Percentiles rank a stretch among this genome's conserved stretches.
Conservation (phyloP, 805 yeast genomes). For the Candida ficus region DNA sequence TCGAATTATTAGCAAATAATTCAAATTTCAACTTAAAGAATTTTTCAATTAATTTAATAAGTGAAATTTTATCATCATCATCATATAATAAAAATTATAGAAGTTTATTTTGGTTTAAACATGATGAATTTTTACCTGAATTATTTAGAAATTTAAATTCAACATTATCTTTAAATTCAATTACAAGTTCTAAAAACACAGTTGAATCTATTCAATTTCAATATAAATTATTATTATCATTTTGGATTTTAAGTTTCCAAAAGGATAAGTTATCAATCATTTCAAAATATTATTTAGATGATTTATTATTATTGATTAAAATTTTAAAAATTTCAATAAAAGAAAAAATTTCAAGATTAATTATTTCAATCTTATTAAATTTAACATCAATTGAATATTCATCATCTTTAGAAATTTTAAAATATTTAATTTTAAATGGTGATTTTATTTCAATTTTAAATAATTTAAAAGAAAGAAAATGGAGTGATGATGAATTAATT, state of each 20-base stretch:
- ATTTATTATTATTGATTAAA: constrained; percentile 37
- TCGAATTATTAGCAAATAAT: constrained; percentile 23
- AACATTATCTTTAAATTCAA: constrained; percentile 21
- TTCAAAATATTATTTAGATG: constrained; percentile 47
- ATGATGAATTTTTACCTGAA: constrained; percentile 40
- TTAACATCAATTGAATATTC: constrained; percentile 37
- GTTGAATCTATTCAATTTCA: constrained; percentile 55
- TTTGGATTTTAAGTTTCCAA: constrained; percentile 85
- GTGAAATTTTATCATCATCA: constrained; percentile 44
- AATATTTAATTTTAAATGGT: constrained; percentile 65
- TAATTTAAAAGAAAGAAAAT: constrained; percentile 77
- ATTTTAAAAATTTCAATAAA: constrained; percentile 80
- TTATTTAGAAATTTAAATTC: constrained; percentile 42
- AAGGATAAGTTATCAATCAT: constrained; percentile 43
- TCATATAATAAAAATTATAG: constrained; percentile 43
- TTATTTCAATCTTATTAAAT: constrained; percentile 70
- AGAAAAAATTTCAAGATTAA: constrained; percentile 83
- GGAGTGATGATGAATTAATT: constrained; percentile 90
- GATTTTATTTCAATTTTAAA: constrained; percentile 67
- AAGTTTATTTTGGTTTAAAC: constrained; percentile 41
- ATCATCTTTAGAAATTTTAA: constrained; percentile 45
- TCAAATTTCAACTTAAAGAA: constrained; percentile 49
- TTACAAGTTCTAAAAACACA: constrained; percentile 18
- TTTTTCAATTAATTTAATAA: constrained; percentile 59
- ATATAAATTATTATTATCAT: constrained; percentile 68